Evolutionary conservation across 306 rosid species (phyloP).

Genomic region (Fragaria iinumae): DNA sequence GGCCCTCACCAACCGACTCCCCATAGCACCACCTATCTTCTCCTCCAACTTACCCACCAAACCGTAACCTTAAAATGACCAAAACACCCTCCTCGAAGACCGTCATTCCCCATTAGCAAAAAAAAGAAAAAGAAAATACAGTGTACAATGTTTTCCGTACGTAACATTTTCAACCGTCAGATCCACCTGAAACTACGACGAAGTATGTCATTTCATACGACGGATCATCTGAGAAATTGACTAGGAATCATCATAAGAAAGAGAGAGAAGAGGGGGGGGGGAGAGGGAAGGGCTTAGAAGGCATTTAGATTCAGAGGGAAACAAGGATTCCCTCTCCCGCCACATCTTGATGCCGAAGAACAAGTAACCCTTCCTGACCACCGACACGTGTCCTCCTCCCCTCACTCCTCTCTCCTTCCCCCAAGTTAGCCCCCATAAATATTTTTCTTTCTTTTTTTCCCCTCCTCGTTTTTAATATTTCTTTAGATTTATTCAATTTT

Average conservation of each 20-base stretch:
- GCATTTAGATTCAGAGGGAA: constrained; percentile 2
- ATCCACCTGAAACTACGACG: neutral
- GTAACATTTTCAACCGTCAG: neutral
- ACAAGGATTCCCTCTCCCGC: constrained; percentile 50
- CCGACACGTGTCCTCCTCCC: constrained; percentile 45
- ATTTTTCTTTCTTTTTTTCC: neutral
- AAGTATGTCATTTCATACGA: neutral
- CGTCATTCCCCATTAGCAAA: neutral
- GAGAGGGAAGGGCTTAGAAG: neutral
- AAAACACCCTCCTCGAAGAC: neutral
- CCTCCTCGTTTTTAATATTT: constrained; percentile 1
- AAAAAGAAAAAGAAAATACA: too few species aligned
- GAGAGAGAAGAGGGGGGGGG: constrained; percentile 1
- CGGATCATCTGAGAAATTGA: neutral
- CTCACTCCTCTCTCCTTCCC: neutral
- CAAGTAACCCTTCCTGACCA: neutral
- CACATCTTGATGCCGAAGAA: constrained; percentile 34
- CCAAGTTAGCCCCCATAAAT: neutral
- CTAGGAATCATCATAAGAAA: neutral
- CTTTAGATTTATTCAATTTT: constrained; percentile 6
- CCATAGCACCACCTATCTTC: neutral
- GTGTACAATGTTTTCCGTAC: too few species aligned
- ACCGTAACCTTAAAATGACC: neutral
- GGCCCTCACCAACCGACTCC: neutral
- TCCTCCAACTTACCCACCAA: neutral